These are phyloP conservation scores for Pichia kudriavzevii DNA, from an alignment of 1,139 yeast species.

Conservation along the genomic window DNA sequence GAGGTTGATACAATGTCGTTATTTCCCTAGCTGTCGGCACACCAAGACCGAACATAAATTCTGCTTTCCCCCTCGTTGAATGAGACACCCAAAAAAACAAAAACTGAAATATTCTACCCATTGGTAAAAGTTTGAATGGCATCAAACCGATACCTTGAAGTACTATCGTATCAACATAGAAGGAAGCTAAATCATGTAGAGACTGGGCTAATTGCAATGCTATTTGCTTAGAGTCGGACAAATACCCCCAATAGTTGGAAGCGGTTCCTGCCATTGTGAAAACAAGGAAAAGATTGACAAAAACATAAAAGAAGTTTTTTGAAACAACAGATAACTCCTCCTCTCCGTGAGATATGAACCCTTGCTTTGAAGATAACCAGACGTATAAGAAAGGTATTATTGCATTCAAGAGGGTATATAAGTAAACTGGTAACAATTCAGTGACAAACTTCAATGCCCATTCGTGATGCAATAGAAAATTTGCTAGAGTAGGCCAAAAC, in stretches of 20 bases:
- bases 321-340: conserved; percentile 68
- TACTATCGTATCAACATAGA: conserved; percentile 66
- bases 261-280: conserved; percentile 79
- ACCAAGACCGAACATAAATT: not conserved
- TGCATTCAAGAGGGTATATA: conserved; percentile 61
- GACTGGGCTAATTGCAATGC: conserved; percentile 71
- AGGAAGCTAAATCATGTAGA: conserved; percentile 57
- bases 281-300: conserved; percentile 69
- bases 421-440: conserved; percentile 67
- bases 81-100: conserved; percentile 43
- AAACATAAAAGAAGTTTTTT: conserved; percentile 70
- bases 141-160: conserved; percentile 75
- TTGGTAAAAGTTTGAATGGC: conserved; percentile 57
- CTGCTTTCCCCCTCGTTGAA: conserved; percentile 32
- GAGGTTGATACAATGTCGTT: conserved; percentile 66
- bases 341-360: conserved; percentile 67
- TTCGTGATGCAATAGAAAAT: conserved; percentile 46
- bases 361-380: conserved; percentile 60
- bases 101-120: conserved; percentile 60
- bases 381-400: conserved; percentile 63
- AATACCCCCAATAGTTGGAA: conserved; percentile 65
- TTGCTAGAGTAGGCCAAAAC: conserved; percentile 69
- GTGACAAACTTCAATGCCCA: conserved; percentile 70
- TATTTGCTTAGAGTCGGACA: conserved; percentile 67
- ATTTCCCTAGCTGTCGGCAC: conserved; percentile 43